phyloP scores from a whole-genome alignment of 1,284 basidiomycete genomes.

The Leccinum holopus region DNA sequence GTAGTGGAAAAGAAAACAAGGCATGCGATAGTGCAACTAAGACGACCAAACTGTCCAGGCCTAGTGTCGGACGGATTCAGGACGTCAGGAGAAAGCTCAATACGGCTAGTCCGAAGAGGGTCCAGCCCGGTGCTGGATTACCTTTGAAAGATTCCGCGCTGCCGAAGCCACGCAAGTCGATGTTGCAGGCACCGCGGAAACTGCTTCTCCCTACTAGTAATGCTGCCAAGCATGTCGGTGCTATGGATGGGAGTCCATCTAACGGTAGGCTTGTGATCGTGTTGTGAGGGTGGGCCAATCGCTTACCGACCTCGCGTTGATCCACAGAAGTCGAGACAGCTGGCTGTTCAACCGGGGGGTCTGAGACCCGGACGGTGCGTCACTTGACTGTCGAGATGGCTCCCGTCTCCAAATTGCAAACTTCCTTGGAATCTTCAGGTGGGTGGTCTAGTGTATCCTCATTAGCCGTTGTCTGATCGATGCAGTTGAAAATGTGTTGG shows the following conservation, averaged over 20 bases:
- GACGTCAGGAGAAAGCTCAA: conserved; percentile 2
- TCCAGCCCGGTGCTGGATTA: conserved; percentile 3
- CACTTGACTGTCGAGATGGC: not conserved
- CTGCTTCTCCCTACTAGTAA: not conserved
- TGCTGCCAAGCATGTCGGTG: not conserved
- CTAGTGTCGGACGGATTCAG: conserved; percentile 8
- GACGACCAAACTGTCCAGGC: conserved; percentile 4
- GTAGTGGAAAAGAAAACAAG: conserved; percentile 24
- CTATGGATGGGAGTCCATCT: not conserved
- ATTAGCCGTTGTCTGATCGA: conserved; percentile 10
- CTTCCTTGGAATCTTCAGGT: conserved; percentile 10
- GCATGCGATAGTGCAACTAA: conserved; percentile 3
- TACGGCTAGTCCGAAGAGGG: conserved; percentile 9
- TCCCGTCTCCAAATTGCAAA: not conserved
- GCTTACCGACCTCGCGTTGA: conserved; percentile 10
- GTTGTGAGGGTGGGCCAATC: not conserved
- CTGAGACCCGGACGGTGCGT: conserved; percentile 14
- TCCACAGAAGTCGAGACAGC: conserved; percentile 13
- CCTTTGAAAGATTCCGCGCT: conserved; percentile 2
- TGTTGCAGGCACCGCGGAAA: conserved; percentile 14
- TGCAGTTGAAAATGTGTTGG: conserved; percentile 7
- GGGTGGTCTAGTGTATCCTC: conserved; percentile 3
- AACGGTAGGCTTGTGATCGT: conserved; percentile 9
- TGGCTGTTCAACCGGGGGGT: conserved; percentile 11
- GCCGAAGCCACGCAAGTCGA: conserved; percentile 11